A percentile compares a stretch with the other conserved stretches of the same genome.
These are phyloP conservation scores for Backusella psychrophila DNA, from an alignment of 192 early-diverging fungal species.

Conservation along the genomic window DNA sequence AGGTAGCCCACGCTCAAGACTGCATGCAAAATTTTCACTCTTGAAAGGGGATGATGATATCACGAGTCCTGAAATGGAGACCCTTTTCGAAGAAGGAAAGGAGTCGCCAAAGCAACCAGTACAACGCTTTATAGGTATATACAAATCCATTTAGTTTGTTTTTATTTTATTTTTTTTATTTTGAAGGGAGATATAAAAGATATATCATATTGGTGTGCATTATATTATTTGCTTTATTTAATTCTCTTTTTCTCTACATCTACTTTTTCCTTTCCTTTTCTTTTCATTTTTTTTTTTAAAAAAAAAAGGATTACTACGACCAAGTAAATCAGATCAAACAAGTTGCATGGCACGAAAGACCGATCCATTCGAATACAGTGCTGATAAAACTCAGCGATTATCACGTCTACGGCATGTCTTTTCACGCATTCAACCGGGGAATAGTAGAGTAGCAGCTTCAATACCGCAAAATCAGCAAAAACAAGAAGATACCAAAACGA, in stretches of 20 bases:
- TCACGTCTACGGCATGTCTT: neutral
- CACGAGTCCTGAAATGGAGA: neutral
- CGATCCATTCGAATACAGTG: neutral
- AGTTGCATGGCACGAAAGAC: neutral
- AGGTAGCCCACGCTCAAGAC: neutral
- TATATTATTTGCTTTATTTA: neutral
- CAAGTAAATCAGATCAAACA: conserved; percentile 11
- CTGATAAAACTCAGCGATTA: neutral
- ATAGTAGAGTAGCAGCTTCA: neutral
- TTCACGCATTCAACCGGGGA: neutral
- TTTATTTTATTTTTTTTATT: neutral
- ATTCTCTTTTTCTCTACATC: neutral
- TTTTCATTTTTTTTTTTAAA: neutral
- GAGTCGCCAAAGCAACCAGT: neutral
- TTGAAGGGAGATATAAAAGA: neutral
- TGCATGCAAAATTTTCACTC: neutral
- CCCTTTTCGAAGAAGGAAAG: conserved; percentile 1
- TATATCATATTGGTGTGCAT: neutral
- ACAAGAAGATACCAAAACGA: neutral
- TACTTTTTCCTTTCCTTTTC: neutral
- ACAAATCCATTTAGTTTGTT: neutral
- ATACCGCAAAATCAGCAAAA: neutral
- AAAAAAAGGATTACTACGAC: neutral
- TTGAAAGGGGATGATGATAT: neutral
- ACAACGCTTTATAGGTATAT: neutral